Conservation (phyloP, 164 flowering plant species). For the Nymphaea colorata region DNA sequence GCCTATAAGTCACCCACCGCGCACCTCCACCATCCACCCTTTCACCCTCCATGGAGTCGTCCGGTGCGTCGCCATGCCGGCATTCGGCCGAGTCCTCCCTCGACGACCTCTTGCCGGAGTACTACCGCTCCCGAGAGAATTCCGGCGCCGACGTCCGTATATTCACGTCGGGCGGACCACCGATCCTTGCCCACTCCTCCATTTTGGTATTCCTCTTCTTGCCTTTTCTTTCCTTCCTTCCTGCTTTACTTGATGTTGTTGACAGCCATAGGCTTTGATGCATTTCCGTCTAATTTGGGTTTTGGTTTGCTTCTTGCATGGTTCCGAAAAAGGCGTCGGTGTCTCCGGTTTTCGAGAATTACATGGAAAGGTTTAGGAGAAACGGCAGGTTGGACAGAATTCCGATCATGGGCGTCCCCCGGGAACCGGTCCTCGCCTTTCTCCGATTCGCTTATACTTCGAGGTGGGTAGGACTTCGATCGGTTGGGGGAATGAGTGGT, state of each 20-base stretch:
- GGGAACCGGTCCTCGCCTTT: constrained; percentile 59
- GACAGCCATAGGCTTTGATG: background rate
- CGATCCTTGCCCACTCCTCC: constrained; percentile 60
- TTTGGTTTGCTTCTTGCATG: too few relatives aligned
- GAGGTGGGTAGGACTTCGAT: constrained; percentile 20
- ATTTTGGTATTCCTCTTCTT: constrained; percentile 39
- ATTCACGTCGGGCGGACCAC: constrained; percentile 51
- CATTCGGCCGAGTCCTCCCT: background rate
- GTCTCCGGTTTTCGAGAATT: constrained; percentile 63
- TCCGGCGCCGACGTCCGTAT: constrained; percentile 38
- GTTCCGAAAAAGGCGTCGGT: constrained; percentile 34
- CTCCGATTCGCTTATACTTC: constrained; percentile 48
- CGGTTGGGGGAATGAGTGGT: too few relatives aligned
- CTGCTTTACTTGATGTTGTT: too few relatives aligned
- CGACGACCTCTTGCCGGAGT: background rate
- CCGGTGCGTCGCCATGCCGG: background rate
- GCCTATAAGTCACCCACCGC: background rate
- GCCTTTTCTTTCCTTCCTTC: background rate
- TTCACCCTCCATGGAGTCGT: background rate
- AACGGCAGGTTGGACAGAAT: constrained; percentile 28
- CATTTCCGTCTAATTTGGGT: background rate
- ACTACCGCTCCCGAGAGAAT: background rate
- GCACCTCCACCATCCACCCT: constrained; percentile 1
- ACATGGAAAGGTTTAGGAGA: constrained; percentile 44
- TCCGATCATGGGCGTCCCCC: constrained; percentile 71